phyloP scores from a whole-genome alignment of 306 rosid genomes.

The Oxytropis ochrocephala region DNA sequence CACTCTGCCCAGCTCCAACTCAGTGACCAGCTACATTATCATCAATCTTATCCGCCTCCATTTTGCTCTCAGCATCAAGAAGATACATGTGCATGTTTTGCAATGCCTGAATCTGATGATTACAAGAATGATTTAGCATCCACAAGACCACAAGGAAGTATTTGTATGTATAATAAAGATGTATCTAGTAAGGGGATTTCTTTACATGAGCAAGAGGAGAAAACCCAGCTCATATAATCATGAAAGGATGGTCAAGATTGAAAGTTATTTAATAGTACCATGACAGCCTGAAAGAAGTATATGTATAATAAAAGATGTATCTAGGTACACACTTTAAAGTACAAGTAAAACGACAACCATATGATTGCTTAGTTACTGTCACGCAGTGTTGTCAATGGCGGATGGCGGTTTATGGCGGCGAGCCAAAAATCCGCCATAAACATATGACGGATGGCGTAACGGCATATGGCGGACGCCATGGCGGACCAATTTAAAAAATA shows the following conservation, averaged over 20 bases:
- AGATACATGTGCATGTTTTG: conserved; percentile 92
- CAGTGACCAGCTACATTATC: conserved; percentile 35
- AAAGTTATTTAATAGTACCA: no score
- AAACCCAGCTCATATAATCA: not conserved
- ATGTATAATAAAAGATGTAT: no score
- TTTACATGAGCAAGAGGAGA: not conserved
- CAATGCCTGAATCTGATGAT: conserved; percentile 93
- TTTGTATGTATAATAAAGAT: not conserved
- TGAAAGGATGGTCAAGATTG: not conserved
- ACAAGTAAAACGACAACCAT: not conserved
- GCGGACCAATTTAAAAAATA: no score
- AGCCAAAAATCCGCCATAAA: no score
- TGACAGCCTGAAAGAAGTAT: not conserved
- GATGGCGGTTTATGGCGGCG: no score
- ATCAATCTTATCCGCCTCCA: conserved; percentile 57
- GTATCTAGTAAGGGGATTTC: not conserved
- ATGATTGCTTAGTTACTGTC: no score
- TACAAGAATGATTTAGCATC: conserved; percentile 30
- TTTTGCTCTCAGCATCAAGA: conserved; percentile 83
- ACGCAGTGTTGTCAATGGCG: no score
- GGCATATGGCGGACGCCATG: no score
- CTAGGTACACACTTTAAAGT: not conserved
- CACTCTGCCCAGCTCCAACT: conserved; percentile 59
- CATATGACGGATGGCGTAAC: no score
- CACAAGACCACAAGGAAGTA: conserved; percentile 1